phyloP scores from a whole-genome alignment of 164 flowering plant genomes.

The Kingdonia uniflora region DNA sequence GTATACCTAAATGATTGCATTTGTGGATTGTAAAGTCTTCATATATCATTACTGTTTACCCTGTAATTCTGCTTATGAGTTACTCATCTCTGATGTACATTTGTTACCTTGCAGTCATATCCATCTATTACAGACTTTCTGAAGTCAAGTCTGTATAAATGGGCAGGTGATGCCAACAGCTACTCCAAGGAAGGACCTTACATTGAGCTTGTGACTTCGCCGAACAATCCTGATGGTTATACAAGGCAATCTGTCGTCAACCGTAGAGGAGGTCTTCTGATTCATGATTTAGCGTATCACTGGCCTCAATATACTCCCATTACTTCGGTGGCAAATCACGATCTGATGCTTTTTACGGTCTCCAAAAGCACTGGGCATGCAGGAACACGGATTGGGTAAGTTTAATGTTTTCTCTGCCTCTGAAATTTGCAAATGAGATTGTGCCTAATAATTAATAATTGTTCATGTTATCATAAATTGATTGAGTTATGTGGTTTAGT shows the following conservation, averaged over 20 bases:
- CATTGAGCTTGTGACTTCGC: slow-evolving; percentile 78
- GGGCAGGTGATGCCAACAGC: slow-evolving; percentile 71
- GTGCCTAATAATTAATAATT: too few species aligned
- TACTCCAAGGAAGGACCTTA: slow-evolving; percentile 39
- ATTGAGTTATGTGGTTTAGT: too few species aligned
- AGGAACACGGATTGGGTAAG: slow-evolving; percentile 84
- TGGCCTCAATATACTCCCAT: slow-evolving; percentile 95
- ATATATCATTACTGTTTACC: too few species aligned
- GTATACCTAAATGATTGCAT: too few species aligned
- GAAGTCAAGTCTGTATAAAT: slow-evolving; percentile 60
- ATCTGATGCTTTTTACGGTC: slow-evolving; percentile 81
- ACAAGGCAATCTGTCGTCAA: slow-evolving; percentile 46
- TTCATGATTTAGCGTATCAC: slow-evolving; percentile 80
- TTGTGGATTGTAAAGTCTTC: too few species aligned
- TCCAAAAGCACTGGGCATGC: slow-evolving; percentile 97
- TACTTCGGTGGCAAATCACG: slow-evolving; percentile 48
- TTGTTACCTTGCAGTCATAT: slow-evolving; percentile 53
- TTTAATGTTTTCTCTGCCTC: too few species aligned
- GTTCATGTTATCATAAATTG: too few species aligned
- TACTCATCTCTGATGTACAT: too few species aligned
- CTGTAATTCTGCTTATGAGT: too few species aligned
- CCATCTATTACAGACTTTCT: slow-evolving; percentile 48
- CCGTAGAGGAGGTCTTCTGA: slow-evolving; percentile 31
- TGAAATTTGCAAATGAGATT: too few species aligned
- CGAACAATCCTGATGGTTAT: slow-evolving; percentile 83